Evolutionary conservation across 2,329 filamentous ascomycete genomes (phyloP), one percentile per base, ranked within the genome.

Genomic region (Akanthomyces lecanii): DNA sequence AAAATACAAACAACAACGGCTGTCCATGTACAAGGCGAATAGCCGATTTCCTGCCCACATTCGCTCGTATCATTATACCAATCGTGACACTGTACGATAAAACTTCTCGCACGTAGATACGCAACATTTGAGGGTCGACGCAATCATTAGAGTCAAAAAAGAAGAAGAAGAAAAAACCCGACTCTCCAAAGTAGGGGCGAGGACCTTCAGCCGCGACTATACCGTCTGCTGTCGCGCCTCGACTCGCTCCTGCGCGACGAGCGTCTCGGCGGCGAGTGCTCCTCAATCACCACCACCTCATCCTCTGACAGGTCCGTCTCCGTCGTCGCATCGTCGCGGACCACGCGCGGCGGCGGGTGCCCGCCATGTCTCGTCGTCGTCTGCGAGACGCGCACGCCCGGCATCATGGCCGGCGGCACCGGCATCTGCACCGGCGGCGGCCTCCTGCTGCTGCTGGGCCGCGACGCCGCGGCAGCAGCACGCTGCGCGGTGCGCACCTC

Each of bases 271-370:
- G 73, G 70, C 36, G 67, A 69, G 50, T 72, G 68, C 58, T 77
- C 75, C 67, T 76, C 74, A 50, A 75, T 67, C 12, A 77, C 74
- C 3, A 77, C 65, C 25, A 76, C 72, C 71, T 81, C 78, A 47
- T 77, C 75, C 6, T 75, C 71, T 16, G 57, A 70, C 12, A 40
- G 3, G 63, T 65, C 67, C 63, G 65, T 67, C 38, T 40, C 38
- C 48, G 61, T 44, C 21, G 40, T 45, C n/a, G 10, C 36, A 4
- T 44, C 53, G 38, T 44, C 53, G 16, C 53, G 53, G 5, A 44
- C 23, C 38, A 36, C 38, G 3, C 53, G 12, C 36, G 38, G 53
- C 33, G 33, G 33, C 33, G 33, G 33, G 33, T 36, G 33, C 38
- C 12, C 38, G 14, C 38, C 12, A 21, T 21, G 14, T 4, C 48